Base-by-base conservation (phyloP, 1,284 basidiomycete species). In the Apiotrichum sp. region DNA sequence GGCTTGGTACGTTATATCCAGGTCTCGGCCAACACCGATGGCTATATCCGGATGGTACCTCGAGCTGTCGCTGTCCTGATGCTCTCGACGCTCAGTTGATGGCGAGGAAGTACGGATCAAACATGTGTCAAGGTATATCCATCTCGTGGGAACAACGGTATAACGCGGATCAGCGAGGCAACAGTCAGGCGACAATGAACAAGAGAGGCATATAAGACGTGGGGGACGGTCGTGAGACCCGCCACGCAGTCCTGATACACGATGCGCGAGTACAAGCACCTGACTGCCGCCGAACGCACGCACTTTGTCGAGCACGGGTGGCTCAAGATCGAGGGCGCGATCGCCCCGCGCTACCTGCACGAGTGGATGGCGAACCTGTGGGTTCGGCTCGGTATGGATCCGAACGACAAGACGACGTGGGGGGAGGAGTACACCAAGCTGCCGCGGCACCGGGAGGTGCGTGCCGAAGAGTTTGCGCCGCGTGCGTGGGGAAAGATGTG, bases 361-460 rank as follows among this genome's bases (percentile, higher is more conserved):
- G 54, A 55, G n/a, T 69, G 65, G 65, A 60, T 65, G 56, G 55
- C 54, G 6, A 61, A 68, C 55, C 47, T 70, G 14, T 71, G 67
- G 67, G 61, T 68, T 14, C 62, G 71, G 7, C 60, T 70, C 6
- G 69, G 68, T n/a, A 62, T 57, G 51, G 67, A 72, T 42, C 59
- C 61, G 0, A 38, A 69, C 34, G 70, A 72, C 60, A 71, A 71
- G 58, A 59, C 61, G 9, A 72, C 70, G 8, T 72, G 69, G 69
- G 62, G 45, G 9, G 52, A 62, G n/a, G 67, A 70, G 53, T 65
- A 65, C 52, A 42, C 63, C 35, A 66, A 70, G 53, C 57, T 68
- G 10, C 68, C 69, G 2, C 61, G 66, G 13, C 68, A 69, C 42
- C 56, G 67, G 13, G 65, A 65, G 46, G 62, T 61, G 14, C 59